Conservation (phyloP, 768 basidiomycete species). For the Pleurotus djamor region DNA sequence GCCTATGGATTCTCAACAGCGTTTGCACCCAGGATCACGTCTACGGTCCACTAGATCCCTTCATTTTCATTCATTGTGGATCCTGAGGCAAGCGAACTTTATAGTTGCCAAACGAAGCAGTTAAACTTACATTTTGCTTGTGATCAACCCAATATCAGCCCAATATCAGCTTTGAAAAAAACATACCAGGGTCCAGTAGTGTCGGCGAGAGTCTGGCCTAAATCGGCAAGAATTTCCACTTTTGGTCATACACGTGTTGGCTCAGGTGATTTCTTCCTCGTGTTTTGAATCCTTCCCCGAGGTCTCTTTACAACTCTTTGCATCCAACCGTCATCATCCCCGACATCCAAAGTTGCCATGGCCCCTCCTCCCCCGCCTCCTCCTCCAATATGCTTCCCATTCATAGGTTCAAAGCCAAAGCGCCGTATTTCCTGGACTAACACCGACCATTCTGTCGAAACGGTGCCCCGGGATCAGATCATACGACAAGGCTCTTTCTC, state of each 20-base stretch:
- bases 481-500: conserved; percentile 42
- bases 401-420: conserved; percentile 46
- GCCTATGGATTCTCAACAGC: no score
- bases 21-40: no score
- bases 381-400: conserved; percentile 62
- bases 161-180: no score
- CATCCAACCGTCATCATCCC: conserved; percentile 11
- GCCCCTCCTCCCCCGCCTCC: conserved; percentile 52
- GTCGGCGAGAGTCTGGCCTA: background rate
- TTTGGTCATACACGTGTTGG: conserved; percentile 10
- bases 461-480: conserved; percentile 24
- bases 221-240: conserved; percentile 10
- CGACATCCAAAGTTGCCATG: conserved; percentile 31
- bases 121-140: background rate
- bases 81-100: no score
- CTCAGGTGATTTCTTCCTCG: conserved; percentile 18
- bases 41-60: no score
- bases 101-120: background rate
- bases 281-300: conserved; percentile 11
- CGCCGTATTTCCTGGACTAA: conserved; percentile 46
- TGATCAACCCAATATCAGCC: no score
- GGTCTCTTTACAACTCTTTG: conserved; percentile 17
- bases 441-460: conserved; percentile 10
- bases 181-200: background rate
- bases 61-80: no score